phyloP scores from a whole-genome alignment of 2,329 filamentous ascomycete species.

The Hypoxylon sp. region DNA sequence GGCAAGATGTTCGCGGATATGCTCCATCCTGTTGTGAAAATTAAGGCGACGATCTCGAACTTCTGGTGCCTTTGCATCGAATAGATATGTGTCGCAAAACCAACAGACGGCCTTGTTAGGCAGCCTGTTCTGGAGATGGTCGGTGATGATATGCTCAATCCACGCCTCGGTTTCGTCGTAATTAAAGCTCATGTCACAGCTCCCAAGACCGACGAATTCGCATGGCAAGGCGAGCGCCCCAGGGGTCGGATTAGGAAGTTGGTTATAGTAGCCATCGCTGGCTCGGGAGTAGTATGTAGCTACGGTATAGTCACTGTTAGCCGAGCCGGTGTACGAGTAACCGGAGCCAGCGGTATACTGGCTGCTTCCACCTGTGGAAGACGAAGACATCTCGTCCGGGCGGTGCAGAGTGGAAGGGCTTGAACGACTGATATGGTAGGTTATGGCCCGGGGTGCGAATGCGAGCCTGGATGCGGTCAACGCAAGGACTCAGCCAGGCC shows the following conservation, averaged over 20 bases:
- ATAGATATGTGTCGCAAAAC: constrained; percentile 60
- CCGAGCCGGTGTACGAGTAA: constrained; percentile 8
- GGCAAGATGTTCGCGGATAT: constrained; percentile 62
- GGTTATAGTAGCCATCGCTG: neutral
- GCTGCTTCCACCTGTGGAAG: constrained; percentile 2
- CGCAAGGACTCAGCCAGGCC: neutral
- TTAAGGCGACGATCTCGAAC: constrained; percentile 42
- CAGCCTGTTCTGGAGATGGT: constrained; percentile 54
- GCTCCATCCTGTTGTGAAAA: constrained; percentile 60
- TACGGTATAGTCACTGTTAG: constrained; percentile 1
- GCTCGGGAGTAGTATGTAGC: constrained; percentile 9
- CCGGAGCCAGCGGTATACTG: neutral
- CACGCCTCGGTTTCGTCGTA: constrained; percentile 57
- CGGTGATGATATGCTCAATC: constrained; percentile 59
- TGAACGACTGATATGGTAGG: neutral
- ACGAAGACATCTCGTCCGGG: constrained; percentile 21
- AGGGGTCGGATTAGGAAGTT: constrained; percentile 6
- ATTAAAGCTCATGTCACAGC: constrained; percentile 56
- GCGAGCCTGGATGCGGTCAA: constrained; percentile 2
- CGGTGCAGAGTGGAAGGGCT: neutral
- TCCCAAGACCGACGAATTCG: constrained; percentile 57
- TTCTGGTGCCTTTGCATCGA: constrained; percentile 42
- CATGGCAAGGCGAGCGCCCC: constrained; percentile 54
- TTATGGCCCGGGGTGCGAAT: constrained; percentile 11
- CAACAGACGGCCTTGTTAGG: constrained; percentile 60